Evolutionary conservation across 352 stramenopile species (phyloP), one percentile per base, ranked within the genome.

Genomic region (Plasmopara muralis): DNA sequence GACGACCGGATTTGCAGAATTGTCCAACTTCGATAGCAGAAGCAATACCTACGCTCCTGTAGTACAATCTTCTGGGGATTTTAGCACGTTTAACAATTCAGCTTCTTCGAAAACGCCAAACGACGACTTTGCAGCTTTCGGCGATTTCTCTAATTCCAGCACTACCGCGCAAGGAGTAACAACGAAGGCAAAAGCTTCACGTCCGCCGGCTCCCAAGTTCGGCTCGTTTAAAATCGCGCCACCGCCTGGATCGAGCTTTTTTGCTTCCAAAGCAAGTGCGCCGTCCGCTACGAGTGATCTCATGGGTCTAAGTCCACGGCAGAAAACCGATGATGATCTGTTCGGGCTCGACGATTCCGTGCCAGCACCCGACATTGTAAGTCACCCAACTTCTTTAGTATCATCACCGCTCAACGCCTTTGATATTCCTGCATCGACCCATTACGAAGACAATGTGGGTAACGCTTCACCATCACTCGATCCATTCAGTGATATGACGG

Each of bases 181-280:
- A 6, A 47, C 72, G 13, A 63, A 68, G 20, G 20, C 20, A 46
- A 60, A 55, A 15, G 60, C 59, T 12, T 58, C 77, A 58, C 29
- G 37, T 9, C 45, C 63, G 18, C 35, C 43, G 28, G 50, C 34
- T 0, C 55, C 60, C n/a, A 66, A 70, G 39, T 86, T 88, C 47
- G 60, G 60, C 0, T 87, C 75, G 9, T 91, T 89, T 60, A 91
- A 80, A 53, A 69, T 91, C 37, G 71, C 76, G 2, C 78, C 74
- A 30, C 81, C 79, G 33, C 74, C 72, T 39, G 70, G 65, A 25
- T 67, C 72, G 1, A 65, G 60, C 34, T 84, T 85, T 44, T 63
- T 66, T 30, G 64, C 68, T 9, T 57, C 67, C 25, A 64, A 41
- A 59, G 44, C 47, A 45, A 50, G 39, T 44, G 16, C 56, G 1